Evolutionary conservation across 2,329 filamentous ascomycete species (phyloP).

Genomic region (Fusarium marasasianum): DNA sequence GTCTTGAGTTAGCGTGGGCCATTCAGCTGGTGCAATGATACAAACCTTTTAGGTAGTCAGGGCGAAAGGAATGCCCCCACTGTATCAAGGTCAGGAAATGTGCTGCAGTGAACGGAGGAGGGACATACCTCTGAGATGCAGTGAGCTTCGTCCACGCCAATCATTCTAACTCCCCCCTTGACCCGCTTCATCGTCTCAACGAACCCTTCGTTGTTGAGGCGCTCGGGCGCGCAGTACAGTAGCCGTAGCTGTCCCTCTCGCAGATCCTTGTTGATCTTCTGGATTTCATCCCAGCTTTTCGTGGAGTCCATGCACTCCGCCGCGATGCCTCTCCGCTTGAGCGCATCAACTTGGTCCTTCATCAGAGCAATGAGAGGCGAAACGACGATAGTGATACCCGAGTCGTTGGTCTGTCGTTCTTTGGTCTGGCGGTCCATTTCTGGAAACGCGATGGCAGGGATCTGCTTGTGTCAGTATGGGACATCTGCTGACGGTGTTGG

Average conservation of each 20-base stretch:
- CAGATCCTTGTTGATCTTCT: slow-evolving; percentile 49
- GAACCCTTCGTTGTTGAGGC: slow-evolving; percentile 69
- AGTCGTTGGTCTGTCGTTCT: slow-evolving; percentile 42
- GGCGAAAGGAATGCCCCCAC: slow-evolving; percentile 61
- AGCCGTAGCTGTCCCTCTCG: slow-evolving; percentile 60
- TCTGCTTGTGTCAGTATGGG: slow-evolving; percentile 42
- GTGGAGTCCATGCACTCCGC: slow-evolving; percentile 67
- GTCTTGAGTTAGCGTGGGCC: neutral
- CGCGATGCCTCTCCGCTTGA: slow-evolving; percentile 58
- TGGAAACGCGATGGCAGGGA: slow-evolving; percentile 58
- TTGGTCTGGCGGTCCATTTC: slow-evolving; percentile 50
- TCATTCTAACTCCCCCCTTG: slow-evolving; percentile 63
- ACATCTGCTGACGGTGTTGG: neutral
- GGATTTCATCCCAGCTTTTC: slow-evolving; percentile 59
- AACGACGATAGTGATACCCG: slow-evolving; percentile 65
- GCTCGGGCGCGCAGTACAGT: slow-evolving; percentile 67
- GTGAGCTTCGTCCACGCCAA: slow-evolving; percentile 68
- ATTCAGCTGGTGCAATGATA: slow-evolving; percentile 3
- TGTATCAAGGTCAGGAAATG: slow-evolving; percentile 22
- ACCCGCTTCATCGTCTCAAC: slow-evolving; percentile 64
- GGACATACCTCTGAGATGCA: slow-evolving; percentile 57
- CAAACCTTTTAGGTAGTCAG: slow-evolving; percentile 60
- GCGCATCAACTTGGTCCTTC: slow-evolving; percentile 69
- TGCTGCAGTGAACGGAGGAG: rapidly evolving
- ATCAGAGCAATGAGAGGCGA: slow-evolving; percentile 66